A percentile compares a stretch with the other conserved stretches of the same genome.
These are phyloP conservation scores for Macrocystidia cucumis DNA, from an alignment of 1,284 basidiomycete species.

Conservation along the genomic window DNA sequence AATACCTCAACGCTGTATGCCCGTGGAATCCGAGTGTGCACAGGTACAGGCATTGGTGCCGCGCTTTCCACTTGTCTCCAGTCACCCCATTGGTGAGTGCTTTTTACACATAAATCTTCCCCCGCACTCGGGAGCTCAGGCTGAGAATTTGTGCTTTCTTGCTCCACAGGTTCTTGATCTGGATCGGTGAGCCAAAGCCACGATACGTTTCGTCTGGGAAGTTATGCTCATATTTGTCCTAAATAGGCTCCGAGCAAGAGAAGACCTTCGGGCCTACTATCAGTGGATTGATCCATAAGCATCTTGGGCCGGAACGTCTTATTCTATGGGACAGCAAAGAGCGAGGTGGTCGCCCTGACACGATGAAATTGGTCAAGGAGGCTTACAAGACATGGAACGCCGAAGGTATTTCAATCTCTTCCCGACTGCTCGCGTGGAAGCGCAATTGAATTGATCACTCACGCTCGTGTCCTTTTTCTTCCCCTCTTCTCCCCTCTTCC, in stretches of 20 bases:
- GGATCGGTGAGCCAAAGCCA: constrained; percentile 73
- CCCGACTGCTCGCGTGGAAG: background rate
- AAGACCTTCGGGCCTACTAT: constrained; percentile 76
- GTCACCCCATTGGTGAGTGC: constrained; percentile 51
- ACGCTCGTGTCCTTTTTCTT: too few species aligned
- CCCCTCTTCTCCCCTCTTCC: too few species aligned
- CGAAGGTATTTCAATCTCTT: constrained; percentile 38
- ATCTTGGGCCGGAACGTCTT: constrained; percentile 61
- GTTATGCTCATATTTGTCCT: constrained; percentile 2
- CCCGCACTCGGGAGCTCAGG: background rate
- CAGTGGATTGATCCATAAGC: constrained; percentile 54
- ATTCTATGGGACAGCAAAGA: constrained; percentile 68
- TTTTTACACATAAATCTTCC: constrained; percentile 9
- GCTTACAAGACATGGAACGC: constrained; percentile 58
- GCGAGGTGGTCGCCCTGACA: constrained; percentile 65
- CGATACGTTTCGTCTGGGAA: constrained; percentile 10
- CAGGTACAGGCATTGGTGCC: constrained; percentile 71
- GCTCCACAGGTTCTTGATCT: constrained; percentile 57
- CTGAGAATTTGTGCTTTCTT: constrained; percentile 11
- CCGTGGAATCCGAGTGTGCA: constrained; percentile 71
- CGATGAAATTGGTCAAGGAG: constrained; percentile 68
- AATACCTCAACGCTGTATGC: constrained; percentile 70
- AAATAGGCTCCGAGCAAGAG: constrained; percentile 60
- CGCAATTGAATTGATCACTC: constrained; percentile 7
- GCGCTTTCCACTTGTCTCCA: constrained; percentile 71